Percentiles rank a stretch among this genome's conserved stretches.
Conservation (phyloP, 2,329 filamentous ascomycete species). For the Claviceps spartinae region DNA sequence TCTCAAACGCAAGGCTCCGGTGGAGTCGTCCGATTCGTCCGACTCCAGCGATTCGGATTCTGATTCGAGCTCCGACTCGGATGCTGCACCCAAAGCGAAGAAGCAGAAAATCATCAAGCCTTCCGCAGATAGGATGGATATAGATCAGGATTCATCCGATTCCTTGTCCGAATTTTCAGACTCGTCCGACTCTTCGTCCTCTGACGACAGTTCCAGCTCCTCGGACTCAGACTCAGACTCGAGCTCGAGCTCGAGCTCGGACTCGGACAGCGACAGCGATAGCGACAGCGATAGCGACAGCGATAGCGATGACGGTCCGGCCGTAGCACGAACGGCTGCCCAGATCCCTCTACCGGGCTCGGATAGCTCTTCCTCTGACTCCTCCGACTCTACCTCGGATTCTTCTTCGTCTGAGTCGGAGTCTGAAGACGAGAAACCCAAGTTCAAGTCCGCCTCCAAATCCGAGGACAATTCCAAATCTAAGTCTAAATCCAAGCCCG, state of each 20-base stretch:
- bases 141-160: slow-evolving; percentile 15
- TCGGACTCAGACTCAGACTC: slow-evolving; percentile 11
- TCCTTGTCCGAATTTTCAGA: slow-evolving; percentile 10
- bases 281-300: slow-evolving; percentile 6
- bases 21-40: slow-evolving; percentile 14
- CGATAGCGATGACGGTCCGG: not conserved
- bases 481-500: slow-evolving; percentile 18
- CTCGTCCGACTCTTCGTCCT: slow-evolving; percentile 12
- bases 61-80: slow-evolving; percentile 28
- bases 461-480: no score
- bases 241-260: slow-evolving; percentile 5
- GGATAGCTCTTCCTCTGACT: slow-evolving; percentile 17
- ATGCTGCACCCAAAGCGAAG: slow-evolving; percentile 37
- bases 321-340: slow-evolving; percentile 12
- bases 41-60: slow-evolving; percentile 21
- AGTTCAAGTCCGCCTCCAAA: slow-evolving; percentile 8
- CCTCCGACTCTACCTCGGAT: slow-evolving; percentile 11
- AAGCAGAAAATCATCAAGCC: slow-evolving; percentile 30
- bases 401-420: slow-evolving; percentile 16
- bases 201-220: slow-evolving; percentile 8
- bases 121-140: slow-evolving; percentile 7
- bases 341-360: slow-evolving; percentile 12
- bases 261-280: slow-evolving; percentile 6
- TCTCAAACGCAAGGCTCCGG: slow-evolving; percentile 28
- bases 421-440: slow-evolving; percentile 16